Conservation (phyloP, 2,329 filamentous ascomycete species). For the Eutypa lata region DNA sequence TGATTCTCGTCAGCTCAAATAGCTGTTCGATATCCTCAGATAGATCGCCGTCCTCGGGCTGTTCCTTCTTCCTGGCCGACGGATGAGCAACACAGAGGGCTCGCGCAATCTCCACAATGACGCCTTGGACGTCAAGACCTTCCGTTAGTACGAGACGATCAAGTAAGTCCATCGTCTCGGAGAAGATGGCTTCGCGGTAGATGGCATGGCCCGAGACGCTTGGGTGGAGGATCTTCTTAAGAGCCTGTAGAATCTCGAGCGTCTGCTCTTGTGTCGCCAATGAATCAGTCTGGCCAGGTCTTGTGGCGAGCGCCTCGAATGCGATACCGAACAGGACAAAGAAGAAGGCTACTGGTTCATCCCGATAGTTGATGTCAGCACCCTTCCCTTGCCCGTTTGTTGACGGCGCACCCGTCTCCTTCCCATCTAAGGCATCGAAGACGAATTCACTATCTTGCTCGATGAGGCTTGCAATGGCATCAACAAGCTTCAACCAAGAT, state of each 20-base stretch:
- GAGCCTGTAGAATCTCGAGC: conserved; percentile 80
- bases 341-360: conserved; percentile 97
- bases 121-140: conserved; percentile 79
- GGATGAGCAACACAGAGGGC: conserved; percentile 89
- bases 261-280: conserved; percentile 75
- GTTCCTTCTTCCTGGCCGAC: conserved; percentile 69
- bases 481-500: conserved; percentile 92
- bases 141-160: conserved; percentile 92
- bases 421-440: conserved; percentile 92
- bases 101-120: conserved; percentile 91
- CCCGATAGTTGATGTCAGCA: conserved; percentile 91
- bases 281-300: conserved; percentile 63
- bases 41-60: conserved; percentile 70
- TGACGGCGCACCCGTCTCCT: conserved; percentile 51
- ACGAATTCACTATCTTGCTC: conserved; percentile 98
- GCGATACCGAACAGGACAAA: conserved; percentile 96
- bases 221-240: conserved; percentile 93
- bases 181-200: conserved; percentile 92
- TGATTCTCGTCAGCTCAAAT: conserved; percentile 94
- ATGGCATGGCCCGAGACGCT: conserved; percentile 95
- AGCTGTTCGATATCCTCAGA: conserved; percentile 97
- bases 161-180: conserved; percentile 93
- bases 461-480: conserved; percentile 94
- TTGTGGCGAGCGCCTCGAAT: conserved; percentile 89
- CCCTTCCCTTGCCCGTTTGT: conserved; percentile 55